Conservation (phyloP, 495 filamentous ascomycete genomes). For the Geopyxis carbonaria region DNA sequence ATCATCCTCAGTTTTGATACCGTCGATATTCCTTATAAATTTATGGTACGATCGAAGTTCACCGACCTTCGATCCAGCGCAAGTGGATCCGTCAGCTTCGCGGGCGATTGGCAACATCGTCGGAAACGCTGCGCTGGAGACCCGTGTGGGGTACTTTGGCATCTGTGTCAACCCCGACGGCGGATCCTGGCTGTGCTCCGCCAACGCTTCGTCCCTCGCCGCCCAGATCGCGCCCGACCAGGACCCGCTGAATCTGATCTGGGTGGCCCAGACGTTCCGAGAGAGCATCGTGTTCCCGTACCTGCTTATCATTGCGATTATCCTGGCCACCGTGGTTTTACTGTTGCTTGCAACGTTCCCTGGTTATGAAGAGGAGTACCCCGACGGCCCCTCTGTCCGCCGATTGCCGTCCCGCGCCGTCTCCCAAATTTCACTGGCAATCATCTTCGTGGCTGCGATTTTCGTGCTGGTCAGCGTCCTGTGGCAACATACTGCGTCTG, state of each 20-base stretch:
- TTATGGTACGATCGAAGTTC: slow-evolving; percentile 22
- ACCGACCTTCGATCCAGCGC: slow-evolving; percentile 19
- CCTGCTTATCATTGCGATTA: slow-evolving; percentile 64
- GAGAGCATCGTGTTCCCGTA: slow-evolving; percentile 71
- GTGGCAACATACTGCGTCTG: slow-evolving; percentile 82
- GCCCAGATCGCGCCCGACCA: slow-evolving; percentile 50
- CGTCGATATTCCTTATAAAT: slow-evolving; percentile 57
- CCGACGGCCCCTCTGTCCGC: slow-evolving; percentile 44
- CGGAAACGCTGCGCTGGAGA: slow-evolving; percentile 45
- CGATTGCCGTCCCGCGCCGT: slow-evolving; percentile 59
- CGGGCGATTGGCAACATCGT: slow-evolving; percentile 59
- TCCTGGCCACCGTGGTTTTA: slow-evolving; percentile 61
- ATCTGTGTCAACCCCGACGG: slow-evolving; percentile 62
- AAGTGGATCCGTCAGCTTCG: slow-evolving; percentile 21
- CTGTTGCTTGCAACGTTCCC: slow-evolving; percentile 64
- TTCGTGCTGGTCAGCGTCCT: slow-evolving; percentile 61
- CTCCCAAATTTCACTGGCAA: slow-evolving; percentile 54
- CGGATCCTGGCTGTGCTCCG: slow-evolving; percentile 53
- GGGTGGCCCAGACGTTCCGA: slow-evolving; percentile 63
- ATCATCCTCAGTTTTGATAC: slow-evolving; percentile 55
- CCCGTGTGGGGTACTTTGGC: slow-evolving; percentile 49
- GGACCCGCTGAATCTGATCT: slow-evolving; percentile 65
- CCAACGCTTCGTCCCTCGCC: slow-evolving; percentile 59
- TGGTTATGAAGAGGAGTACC: slow-evolving; percentile 59
- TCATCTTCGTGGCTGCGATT: slow-evolving; percentile 63